Evolutionary conservation across 208 protist genomes (phyloP), one percentile per base, ranked within the genome.

Genomic region (Trypanosoma rangeli): DNA sequence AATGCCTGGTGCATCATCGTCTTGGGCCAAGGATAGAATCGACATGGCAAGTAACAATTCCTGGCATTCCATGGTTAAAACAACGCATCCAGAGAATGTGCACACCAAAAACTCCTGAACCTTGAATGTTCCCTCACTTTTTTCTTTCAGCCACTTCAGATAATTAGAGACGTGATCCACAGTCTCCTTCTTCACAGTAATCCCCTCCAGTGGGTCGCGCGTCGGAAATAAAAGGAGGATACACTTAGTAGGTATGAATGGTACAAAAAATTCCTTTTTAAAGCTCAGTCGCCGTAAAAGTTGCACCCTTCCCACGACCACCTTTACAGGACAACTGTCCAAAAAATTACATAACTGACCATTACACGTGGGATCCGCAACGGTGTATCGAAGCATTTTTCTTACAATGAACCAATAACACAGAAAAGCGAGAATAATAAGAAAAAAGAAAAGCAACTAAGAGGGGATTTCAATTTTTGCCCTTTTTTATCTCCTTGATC

Each of bases 201-300:
- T 73, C 53, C 80, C 83, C 16, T 79, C 62, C 33, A 79, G 52
- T 13, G 89, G 84, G 31, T 79, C 64, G 9, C 20, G 18, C 0
- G 87, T 78, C 12, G 86, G 91, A 58, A 94, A 92, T 22, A 90
- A 26, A 3, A 96, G 58, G 28, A 94, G 74, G 20, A 90, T 68
- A 28, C 83, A 68, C 29, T 70, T 79, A 42, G 87, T 93, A 15
- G 91, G 86, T 16, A 93, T 68, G 49, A 92, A 87, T 4, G 91
- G 91, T 7, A 83, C 82, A 37, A 96, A 86, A 48, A 90, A 84
- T 42, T 86, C 76, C 26, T 79, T 77, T 66, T 94, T 96, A 52
- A 84, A 90, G n/a, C 48, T 73, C 48, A 74, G 69, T 50, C 74
- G 61, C 24, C 91, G 86, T 33, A 92, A 61, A 13, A 96, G 66